A percentile compares a stretch with the other conserved stretches of the same genome.
Conservation (phyloP, 495 filamentous ascomycete genomes). For the Tuber magnatum region DNA sequence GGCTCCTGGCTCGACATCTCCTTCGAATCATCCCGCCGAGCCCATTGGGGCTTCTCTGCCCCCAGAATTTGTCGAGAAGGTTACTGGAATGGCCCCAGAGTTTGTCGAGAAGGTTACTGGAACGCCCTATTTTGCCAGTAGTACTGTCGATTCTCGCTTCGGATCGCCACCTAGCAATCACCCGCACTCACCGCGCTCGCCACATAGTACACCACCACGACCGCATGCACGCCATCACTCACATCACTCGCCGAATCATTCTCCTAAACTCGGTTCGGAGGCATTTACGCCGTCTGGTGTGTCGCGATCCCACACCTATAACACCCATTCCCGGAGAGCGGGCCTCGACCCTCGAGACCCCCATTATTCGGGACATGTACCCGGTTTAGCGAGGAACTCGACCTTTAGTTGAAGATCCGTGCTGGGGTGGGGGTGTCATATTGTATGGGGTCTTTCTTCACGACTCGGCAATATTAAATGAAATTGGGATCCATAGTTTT, state of each 20-base stretch:
- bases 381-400: background rate
- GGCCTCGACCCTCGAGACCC: background rate
- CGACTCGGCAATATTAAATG: background rate
- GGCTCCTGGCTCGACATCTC: slow-evolving; percentile 21
- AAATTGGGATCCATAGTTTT: background rate
- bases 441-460: background rate
- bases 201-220: slow-evolving; percentile 27
- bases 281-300: slow-evolving; percentile 20
- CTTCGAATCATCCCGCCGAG: slow-evolving; percentile 26
- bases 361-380: background rate
- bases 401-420: background rate
- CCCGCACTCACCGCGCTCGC: slow-evolving; percentile 25
- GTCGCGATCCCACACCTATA: slow-evolving; percentile 24
- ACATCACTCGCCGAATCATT: slow-evolving; percentile 27
- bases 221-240: slow-evolving; percentile 22
- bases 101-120: slow-evolving; percentile 20
- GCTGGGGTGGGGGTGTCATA: background rate
- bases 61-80: slow-evolving; percentile 22
- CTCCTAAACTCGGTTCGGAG: slow-evolving; percentile 19
- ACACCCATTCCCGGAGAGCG: background rate
- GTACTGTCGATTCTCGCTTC: slow-evolving; percentile 22
- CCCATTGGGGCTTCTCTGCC: slow-evolving; percentile 16
- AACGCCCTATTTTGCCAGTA: slow-evolving; percentile 17
- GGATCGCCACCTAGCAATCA: slow-evolving; percentile 27
- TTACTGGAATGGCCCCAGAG: slow-evolving; percentile 23